phyloP scores from a whole-genome alignment of 331 rosid species.

The Rosa hybrid region DNA sequence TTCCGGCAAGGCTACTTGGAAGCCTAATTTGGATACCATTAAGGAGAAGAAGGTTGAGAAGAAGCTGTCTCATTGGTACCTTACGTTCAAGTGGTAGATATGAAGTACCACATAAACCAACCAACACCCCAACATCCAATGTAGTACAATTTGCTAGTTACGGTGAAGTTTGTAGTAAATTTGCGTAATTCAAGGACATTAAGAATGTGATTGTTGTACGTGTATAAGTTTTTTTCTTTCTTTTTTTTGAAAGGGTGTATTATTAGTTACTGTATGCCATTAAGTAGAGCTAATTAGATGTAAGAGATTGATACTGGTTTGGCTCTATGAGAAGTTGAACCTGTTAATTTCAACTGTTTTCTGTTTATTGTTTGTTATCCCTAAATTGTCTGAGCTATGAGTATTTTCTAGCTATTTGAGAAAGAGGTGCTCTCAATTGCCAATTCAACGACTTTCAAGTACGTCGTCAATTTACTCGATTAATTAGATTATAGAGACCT shows the following conservation, averaged over 20 bases:
- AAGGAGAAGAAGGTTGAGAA: conserved; percentile 61
- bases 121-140: not conserved
- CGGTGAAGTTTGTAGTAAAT: not conserved
- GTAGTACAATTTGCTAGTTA: not conserved
- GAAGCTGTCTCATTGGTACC: conserved; percentile 45
- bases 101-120: not conserved
- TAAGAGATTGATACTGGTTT: too few species aligned
- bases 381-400: not conserved
- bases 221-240: too few species aligned
- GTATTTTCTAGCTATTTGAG: too few species aligned
- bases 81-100: conserved; percentile 9
- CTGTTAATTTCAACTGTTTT: not conserved
- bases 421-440: too few species aligned
- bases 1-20: conserved; percentile 77
- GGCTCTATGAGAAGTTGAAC: not conserved
- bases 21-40: conserved; percentile 81
- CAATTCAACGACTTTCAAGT: too few species aligned
- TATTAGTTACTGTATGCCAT: not conserved
- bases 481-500: too few species aligned
- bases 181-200: not conserved
- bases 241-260: not conserved
- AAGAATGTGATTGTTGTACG: not conserved
- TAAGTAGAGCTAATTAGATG: not conserved
- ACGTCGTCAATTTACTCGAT: too few species aligned
- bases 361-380: not conserved